Evolutionary conservation across 1,139 yeast genomes (phyloP), one percentile per base, ranked within the genome.

Genomic region (Saccharomycopsis hybrid): DNA sequence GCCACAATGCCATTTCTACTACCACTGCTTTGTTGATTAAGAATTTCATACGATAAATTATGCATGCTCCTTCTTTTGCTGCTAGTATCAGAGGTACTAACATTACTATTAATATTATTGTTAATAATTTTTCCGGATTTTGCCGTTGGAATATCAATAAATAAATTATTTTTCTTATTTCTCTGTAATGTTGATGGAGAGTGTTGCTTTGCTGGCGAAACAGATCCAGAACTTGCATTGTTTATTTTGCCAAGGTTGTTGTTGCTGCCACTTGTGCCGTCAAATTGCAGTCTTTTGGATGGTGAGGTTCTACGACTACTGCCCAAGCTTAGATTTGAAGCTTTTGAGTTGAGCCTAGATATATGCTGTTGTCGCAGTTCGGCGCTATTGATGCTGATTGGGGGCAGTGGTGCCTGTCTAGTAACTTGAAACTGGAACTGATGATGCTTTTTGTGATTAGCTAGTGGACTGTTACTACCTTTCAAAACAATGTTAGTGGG

Each of bases 321-420:
- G n/a, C n/a, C n/a, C n/a, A n/a, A n/a, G n/a, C n/a, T n/a, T n/a
- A n/a, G n/a, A n/a, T n/a, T n/a, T n/a, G n/a, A n/a, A n/a, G n/a
- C n/a, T n/a, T n/a, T n/a, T n/a, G n/a, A n/a, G n/a, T n/a, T n/a
- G n/a, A n/a, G n/a, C n/a, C n/a, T n/a, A n/a, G n/a, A n/a, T n/a
- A n/a, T n/a, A n/a, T n/a, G n/a, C n/a, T n/a, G 45, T 5, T 29
- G 37, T 32, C 45, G n/a, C n/a, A 9, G 8, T 18, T 40, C 41
- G 27, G 46, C 46, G 41, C 32, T 46, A 11, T n/a, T n/a, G n/a
- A n/a, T n/a, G n/a, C n/a, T 46, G 7, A 46, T 40, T 5, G 52
- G 52, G 2, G 52, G 52, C 7, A 27, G 37, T n/a, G 52, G 52
- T 2, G 52, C 52, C 35, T 45, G 52, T 5, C 52, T 8, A n/a